These are phyloP conservation scores for Fusarium sp. DNA, from an alignment of 2,329 filamentous ascomycete species.

Conservation along the genomic window DNA sequence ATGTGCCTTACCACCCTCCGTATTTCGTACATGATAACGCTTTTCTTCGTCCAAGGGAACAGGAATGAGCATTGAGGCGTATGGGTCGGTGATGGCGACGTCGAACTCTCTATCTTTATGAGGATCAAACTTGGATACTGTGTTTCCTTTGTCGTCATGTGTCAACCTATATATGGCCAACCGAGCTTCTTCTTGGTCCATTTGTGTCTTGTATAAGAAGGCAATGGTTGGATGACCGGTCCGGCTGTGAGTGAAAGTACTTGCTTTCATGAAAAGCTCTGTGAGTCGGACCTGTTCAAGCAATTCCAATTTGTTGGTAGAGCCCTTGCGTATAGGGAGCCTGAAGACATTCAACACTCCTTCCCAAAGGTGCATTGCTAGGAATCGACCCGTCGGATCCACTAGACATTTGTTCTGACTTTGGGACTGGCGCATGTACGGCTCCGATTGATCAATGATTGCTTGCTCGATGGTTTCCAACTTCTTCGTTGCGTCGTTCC, in stretches of 20 bases:
- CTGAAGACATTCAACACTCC: constrained; percentile 67
- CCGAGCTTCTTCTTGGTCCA: constrained; percentile 64
- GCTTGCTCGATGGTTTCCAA: constrained; percentile 64
- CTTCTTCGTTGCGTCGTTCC: constrained; percentile 70
- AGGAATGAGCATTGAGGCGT: constrained; percentile 71
- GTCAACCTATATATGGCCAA: constrained; percentile 70
- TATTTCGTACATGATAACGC: constrained; percentile 69
- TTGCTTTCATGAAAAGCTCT: constrained; percentile 69
- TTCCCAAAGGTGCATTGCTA: constrained; percentile 70
- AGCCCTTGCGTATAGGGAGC: constrained; percentile 59
- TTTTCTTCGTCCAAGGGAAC: constrained; percentile 68
- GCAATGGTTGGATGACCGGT: constrained; percentile 69
- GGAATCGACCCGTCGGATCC: constrained; percentile 77
- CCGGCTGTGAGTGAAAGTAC: constrained; percentile 67
- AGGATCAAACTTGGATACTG: constrained; percentile 66
- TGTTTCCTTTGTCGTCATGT: constrained; percentile 66
- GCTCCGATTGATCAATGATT: constrained; percentile 66
- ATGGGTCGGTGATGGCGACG: constrained; percentile 64
- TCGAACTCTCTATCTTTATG: constrained; percentile 66
- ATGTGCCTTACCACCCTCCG: constrained; percentile 64
- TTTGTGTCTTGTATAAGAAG: constrained; percentile 66
- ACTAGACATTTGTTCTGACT: constrained; percentile 85
- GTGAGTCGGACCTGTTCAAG: constrained; percentile 67
- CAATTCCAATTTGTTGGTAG: constrained; percentile 57
- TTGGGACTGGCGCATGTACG: constrained; percentile 78